Evolutionary conservation across 2,329 filamentous ascomycete species (phyloP).

Genomic region (Aspergillus fructus): DNA sequence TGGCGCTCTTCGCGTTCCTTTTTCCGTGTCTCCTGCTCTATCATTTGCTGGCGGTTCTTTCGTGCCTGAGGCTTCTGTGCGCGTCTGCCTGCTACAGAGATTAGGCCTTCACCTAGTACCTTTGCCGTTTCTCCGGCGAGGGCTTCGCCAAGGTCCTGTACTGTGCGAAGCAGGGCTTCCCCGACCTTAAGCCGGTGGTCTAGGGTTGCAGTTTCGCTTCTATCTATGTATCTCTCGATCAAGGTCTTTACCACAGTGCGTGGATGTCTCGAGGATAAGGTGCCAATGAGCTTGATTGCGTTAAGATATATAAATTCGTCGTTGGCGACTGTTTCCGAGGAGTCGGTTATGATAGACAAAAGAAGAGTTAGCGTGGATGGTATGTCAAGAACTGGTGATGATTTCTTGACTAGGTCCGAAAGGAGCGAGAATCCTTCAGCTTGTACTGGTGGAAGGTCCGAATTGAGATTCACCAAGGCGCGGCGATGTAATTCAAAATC

Average conservation of each 20-base stretch:
- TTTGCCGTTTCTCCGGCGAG: conserved; percentile 38
- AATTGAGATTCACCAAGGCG: conserved; percentile 41
- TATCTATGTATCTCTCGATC: conserved; percentile 41
- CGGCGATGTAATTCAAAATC: conserved; percentile 44
- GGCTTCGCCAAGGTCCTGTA: conserved; percentile 41
- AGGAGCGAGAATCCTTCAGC: conserved; percentile 45
- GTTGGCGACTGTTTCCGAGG: conserved; percentile 29
- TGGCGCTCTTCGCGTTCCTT: conserved; percentile 31
- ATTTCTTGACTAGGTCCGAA: conserved; percentile 38
- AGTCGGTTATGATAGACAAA: conserved; percentile 38
- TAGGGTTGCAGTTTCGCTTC: conserved; percentile 34
- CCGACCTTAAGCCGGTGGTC: conserved; percentile 44
- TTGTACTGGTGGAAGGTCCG: conserved; percentile 42
- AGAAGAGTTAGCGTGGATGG: conserved; percentile 42
- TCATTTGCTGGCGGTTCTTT: conserved; percentile 24
- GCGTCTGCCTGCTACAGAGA: conserved; percentile 41
- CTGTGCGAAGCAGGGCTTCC: conserved; percentile 41
- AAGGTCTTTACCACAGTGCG: conserved; percentile 42
- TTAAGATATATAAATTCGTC: conserved; percentile 47
- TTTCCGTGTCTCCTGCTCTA: conserved; percentile 27
- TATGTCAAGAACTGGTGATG: conserved; percentile 45
- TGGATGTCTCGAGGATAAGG: conserved; percentile 42
- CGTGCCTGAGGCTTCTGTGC: conserved; percentile 38
- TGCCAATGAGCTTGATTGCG: conserved; percentile 43
- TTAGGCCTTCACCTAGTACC: conserved; percentile 39